Base-by-base conservation (phyloP, 257 asterid species). In the Solanum boliviense region DNA sequence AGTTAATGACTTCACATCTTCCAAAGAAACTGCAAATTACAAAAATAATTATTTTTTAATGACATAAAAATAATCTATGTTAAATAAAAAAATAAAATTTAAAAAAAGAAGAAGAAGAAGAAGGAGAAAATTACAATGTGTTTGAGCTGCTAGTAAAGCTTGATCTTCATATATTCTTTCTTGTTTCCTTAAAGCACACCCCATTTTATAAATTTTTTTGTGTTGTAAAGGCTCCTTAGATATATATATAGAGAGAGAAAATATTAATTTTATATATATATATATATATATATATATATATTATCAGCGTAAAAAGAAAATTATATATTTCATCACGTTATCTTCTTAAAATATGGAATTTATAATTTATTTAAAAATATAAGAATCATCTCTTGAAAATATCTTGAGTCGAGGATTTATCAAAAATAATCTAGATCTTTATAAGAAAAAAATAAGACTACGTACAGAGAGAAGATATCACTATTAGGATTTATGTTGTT, bases 1-100 rank as follows among this genome's bases (percentile, higher is more conserved):
- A 21, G 86, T 74, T 86, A 94, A 72, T 27, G 91, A 46, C 48
- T 92, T 92, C 15, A 94, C 86, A 84, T 93, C 96, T 88, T 90
- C 88, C 52, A 91, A 90, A 8, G 92, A 92, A 92, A 92, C 94
- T 94, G 92, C 88, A 86, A 10, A 25, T 68, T 21, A 18, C n/a
- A 2, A 72, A 21, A 62, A 16, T 27, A 41, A 35, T 84, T 29
- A 2, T 36, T 23, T 84, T 13, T 70, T 34, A 25, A 25, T 9
- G 29, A 31, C 1, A 79, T 3, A 78, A 25, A 60, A 34, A 32
- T 21, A 84, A 67, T 39, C 21, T 41, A 8, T 89, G 13, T 56
- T 36, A 44, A 62, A 41, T 20, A 18, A 23, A 13, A 31, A 46
- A 32, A 18, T 3, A 13, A 29, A 20, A 38, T 32, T 32, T 0